Evolutionary conservation across 495 filamentous ascomycete genomes (phyloP), one percentile per base, ranked within the genome.

Genomic region (Hypoxylon crocopeplum): DNA sequence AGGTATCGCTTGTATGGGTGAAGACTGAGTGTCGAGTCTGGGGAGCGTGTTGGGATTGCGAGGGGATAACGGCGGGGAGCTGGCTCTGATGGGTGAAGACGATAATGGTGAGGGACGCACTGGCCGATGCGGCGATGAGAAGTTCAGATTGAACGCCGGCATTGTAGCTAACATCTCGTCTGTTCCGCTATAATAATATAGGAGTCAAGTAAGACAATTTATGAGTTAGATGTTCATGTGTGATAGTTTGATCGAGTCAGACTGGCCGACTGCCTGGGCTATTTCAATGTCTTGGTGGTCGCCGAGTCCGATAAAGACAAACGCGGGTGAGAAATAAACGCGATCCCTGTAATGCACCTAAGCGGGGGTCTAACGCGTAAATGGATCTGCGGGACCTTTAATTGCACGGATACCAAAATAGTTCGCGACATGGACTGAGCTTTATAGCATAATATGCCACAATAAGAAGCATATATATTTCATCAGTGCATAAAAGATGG

Each of bases 81-180:
- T 56, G 10, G 58, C 54, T 47, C 70, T 68, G 29, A 72, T 53
- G 37, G 72, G 72, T 5, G 68, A 70, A 2, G 72, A 74, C 1
- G 70, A 59, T 10, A 74, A 62, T 4, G 72, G 72, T 11, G 72
- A 74, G 0, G 72, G 47, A 13, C 57, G 64, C 46, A 56, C 32
- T 15, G 71, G 69, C 27, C 66, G 63, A 48, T 68, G 68, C 27
- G 63, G 68, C 30, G 72, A 60, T 5, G 72, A 67, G 61, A 64
- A 61, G 12, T 58, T 68, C 21, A 72, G 39, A 51, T 64, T 66
- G 44, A 71, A 71, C 24, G 48, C 46, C 2, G 64, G 69, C 66
- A 68, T 72, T 41, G 69, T 59, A 20, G 68, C 53, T 51, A 74
- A 50, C 71, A 74, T 74, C 7, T 63, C 61, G 70, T 46, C 32